These are phyloP conservation scores for Pseudodiploospora longispora DNA, from an alignment of 2,329 filamentous ascomycete species.

Conservation along the genomic window DNA sequence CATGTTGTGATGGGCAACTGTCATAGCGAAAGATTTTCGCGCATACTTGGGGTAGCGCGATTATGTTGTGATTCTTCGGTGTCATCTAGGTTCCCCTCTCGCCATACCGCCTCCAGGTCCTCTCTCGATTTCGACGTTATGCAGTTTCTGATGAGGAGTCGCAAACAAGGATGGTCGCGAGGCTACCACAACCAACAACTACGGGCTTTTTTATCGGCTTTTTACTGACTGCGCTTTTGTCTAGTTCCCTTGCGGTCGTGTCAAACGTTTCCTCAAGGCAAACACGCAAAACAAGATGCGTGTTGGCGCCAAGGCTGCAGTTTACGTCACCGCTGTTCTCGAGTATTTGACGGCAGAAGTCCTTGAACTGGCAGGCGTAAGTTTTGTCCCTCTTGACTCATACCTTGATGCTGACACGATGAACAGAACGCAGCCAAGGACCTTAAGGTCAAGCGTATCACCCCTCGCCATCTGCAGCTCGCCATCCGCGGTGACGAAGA, in stretches of 20 bases:
- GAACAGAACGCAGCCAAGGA: conserved; percentile 90
- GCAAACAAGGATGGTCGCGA: too few species aligned
- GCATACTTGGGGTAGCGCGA: too few species aligned
- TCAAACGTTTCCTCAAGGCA: conserved; percentile 99
- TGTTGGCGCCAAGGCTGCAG: conserved; percentile 95
- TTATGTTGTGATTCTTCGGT: too few species aligned
- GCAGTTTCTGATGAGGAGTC: too few species aligned
- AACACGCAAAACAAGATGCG: conserved; percentile 99
- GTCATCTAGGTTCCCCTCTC: too few species aligned
- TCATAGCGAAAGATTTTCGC: too few species aligned
- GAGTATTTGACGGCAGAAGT: conserved; percentile 98
- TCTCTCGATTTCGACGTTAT: too few species aligned
- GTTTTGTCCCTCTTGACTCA: conserved; percentile 24
- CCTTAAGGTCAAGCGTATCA: conserved; percentile 99
- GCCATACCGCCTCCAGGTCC: too few species aligned
- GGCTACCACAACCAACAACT: too few species aligned
- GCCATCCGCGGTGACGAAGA: conserved; percentile 98
- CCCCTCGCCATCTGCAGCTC: conserved; percentile 91
- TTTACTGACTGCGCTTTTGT: neutral
- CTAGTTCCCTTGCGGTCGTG: conserved; percentile 97
- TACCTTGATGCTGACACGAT: conserved; percentile 13
- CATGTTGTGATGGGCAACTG: too few species aligned
- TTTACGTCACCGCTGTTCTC: conserved; percentile 95
- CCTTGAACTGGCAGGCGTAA: conserved; percentile 85
- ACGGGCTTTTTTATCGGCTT: too few species aligned